Conservation (phyloP, 208 protist species). For the Wallacemonas sp. region DNA sequence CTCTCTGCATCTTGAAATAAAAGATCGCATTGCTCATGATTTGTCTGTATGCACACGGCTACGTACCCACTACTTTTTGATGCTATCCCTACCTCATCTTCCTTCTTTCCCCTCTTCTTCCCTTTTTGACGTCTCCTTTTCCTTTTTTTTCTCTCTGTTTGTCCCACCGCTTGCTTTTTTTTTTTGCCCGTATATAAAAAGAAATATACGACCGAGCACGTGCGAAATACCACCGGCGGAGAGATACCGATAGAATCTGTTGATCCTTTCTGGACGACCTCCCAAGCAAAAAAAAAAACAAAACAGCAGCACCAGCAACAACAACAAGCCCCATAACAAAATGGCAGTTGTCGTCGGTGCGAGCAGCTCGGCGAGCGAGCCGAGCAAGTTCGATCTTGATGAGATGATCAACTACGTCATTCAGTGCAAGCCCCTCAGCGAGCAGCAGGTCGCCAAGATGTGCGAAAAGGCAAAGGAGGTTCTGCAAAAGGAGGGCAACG, state of each 20-base stretch:
- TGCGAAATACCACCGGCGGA: neutral
- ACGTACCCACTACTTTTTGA: too few species aligned
- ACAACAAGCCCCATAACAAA: neutral
- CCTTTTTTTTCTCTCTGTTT: slow-evolving; percentile 10
- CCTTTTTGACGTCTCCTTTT: neutral
- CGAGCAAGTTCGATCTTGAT: slow-evolving; percentile 83
- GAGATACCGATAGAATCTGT: too few species aligned
- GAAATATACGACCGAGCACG: neutral
- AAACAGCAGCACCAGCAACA: slow-evolving; percentile 17
- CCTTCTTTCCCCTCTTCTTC: neutral
- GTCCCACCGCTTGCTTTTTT: slow-evolving; percentile 5
- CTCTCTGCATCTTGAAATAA: too few species aligned
- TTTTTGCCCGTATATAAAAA: too few species aligned
- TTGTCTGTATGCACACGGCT: too few species aligned
- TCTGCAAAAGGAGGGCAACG: slow-evolving; percentile 93
- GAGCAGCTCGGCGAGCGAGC: slow-evolving; percentile 21
- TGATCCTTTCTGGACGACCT: neutral
- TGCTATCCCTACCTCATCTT: slow-evolving; percentile 5
- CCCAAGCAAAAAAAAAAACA: neutral
- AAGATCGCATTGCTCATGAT: too few species aligned
- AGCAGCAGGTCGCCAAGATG: slow-evolving; percentile 83
- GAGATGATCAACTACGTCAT: slow-evolving; percentile 88
- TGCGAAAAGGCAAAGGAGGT: slow-evolving; percentile 94
- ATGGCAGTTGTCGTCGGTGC: slow-evolving; percentile 13
- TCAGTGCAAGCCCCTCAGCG: slow-evolving; percentile 88